Conservation (phyloP, 1,284 basidiomycete species). For the Schizophyllum amplum region DNA sequence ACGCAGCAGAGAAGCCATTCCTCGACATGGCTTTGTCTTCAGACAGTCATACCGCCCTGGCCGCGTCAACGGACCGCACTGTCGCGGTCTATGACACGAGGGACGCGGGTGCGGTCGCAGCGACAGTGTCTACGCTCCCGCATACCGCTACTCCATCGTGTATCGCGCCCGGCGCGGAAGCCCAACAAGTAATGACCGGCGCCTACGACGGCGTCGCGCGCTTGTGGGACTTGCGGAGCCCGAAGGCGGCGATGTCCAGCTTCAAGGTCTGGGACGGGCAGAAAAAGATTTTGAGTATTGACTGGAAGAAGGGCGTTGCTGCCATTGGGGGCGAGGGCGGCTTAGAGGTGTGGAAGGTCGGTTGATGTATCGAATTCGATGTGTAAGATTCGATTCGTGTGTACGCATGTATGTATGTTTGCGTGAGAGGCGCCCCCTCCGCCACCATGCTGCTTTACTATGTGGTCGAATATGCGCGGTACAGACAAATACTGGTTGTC, state of each 20-base stretch:
- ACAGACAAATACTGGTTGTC: too few species aligned
- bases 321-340: constrained; percentile 82
- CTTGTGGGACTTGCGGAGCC: constrained; percentile 81
- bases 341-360: constrained; percentile 69
- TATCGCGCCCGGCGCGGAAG: constrained; percentile 24
- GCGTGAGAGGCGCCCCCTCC: too few species aligned
- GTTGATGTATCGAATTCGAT: too few species aligned
- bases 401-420: too few species aligned
- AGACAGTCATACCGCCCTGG: constrained; percentile 38
- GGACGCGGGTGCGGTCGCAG: constrained; percentile 25
- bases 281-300: constrained; percentile 64
- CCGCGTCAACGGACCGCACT: constrained; percentile 62
- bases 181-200: constrained; percentile 69
- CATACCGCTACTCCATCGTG: constrained; percentile 75
- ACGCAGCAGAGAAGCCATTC: constrained; percentile 64
- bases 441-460: too few species aligned
- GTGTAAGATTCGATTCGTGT: too few species aligned
- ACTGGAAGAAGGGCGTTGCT: constrained; percentile 69
- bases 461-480: too few species aligned
- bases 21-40: constrained; percentile 43
- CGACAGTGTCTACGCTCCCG: constrained; percentile 43
- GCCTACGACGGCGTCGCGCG: constrained; percentile 79
- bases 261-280: constrained; percentile 55
- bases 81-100: constrained; percentile 64
- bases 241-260: constrained; percentile 52